Evolutionary conservation across 257 asterid genomes (phyloP), one percentile per base, ranked within the genome.

Genomic region (Solanum medicagineum): DNA sequence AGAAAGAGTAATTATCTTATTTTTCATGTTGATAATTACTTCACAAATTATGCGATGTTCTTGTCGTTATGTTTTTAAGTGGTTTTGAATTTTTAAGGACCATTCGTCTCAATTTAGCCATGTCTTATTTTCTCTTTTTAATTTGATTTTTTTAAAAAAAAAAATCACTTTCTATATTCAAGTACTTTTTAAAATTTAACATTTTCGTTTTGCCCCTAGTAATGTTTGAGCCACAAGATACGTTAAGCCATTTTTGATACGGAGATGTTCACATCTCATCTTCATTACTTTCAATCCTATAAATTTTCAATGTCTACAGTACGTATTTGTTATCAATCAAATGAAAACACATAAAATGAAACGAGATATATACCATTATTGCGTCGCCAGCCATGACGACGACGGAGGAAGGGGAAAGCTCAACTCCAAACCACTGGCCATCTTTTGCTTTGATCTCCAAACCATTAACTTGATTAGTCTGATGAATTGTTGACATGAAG

Each of bases 311-410:
- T 36, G 42, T 2, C 6, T 12, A 29, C 7, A 7, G 15, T 66
- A 29, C 0, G 0, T 7, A 66, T 0, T 14, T 12, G 11, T 66
- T 6, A 66, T 3, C 4, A 15, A 1, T 69, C 2, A 69, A 36
- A 36, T 19, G 36, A 81, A 54, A n/a, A 54, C n/a, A 54, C 7
- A 5, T 8, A 32, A 69, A 69, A 70, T 70, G 29, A 70, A 5
- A 70, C 11, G 10, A 42, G 90, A 57, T 24, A 1, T 89, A 57
- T 22, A 94, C 97, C 97, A 92, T 91, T 40, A 93, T 90, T 0
- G 94, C 98, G 45, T 94, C 98, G 1, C 97, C 98, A 1, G 98
- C 98, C 95, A 94, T 92, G 88, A 94, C 96, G 15, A 94, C 89
- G 17, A 93, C 10, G 40, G 94, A 90, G 3, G 93, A 91, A 66